Conservation (phyloP, 106 monocot species). For the Vanilla planifolia region DNA sequence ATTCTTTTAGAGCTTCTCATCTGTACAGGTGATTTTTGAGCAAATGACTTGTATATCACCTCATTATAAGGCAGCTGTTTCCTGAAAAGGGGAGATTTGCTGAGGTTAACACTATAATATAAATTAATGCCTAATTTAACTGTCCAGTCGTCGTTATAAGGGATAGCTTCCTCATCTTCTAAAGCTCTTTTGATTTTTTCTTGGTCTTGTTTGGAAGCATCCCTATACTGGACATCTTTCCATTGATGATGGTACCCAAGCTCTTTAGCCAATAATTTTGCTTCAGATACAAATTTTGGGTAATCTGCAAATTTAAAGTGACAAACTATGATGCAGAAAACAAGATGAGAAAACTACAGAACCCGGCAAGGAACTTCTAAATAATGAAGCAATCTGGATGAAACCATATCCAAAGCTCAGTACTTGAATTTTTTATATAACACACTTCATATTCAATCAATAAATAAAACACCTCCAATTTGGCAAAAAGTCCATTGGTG, state of each 20-base stretch:
- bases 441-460: too few relatives aligned
- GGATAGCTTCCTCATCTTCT: conserved; percentile 75
- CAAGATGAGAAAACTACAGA: not conserved
- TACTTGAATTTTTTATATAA: too few relatives aligned
- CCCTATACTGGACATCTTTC: conserved; percentile 57
- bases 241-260: conserved; percentile 47
- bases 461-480: too few relatives aligned
- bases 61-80: conserved; percentile 96
- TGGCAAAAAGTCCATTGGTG: too few relatives aligned
- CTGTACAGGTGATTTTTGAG: conserved; percentile 31
- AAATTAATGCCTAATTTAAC: conserved; percentile 91
- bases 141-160: conserved; percentile 81
- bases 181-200: conserved; percentile 46
- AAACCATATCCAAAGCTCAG: too few relatives aligned
- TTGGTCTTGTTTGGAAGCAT: conserved; percentile 46
- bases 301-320: conserved; percentile 48
- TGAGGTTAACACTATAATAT: conserved; percentile 74
- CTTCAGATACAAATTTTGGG: conserved; percentile 65
- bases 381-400: too few relatives aligned
- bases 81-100: conserved; percentile 84
- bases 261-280: conserved; percentile 61
- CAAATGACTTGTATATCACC: conserved; percentile 81
- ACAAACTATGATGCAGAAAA: not conserved
- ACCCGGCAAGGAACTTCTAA: too few relatives aligned
- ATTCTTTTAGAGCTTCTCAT: conserved; percentile 15